phyloP scores from a whole-genome alignment of 345 rosid genomes.

The Excoecaria agallocha region DNA sequence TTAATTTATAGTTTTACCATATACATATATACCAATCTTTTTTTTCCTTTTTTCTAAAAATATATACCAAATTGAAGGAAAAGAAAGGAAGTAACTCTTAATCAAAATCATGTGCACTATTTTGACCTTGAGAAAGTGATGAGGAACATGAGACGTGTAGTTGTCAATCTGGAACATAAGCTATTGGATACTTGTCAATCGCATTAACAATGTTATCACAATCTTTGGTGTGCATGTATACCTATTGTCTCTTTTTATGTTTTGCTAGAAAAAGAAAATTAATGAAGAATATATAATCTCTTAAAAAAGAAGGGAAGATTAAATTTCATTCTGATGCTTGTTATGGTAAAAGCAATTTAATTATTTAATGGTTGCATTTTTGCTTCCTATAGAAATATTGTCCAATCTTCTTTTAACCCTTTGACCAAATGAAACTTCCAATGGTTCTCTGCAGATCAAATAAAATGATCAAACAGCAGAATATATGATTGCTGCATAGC shows the following conservation, averaged over 20 bases:
- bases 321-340: too few species aligned
- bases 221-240: background rate
- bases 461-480: too few species aligned
- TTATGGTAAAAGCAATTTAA: too few species aligned
- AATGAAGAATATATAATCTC: background rate
- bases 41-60: background rate
- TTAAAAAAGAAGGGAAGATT: background rate
- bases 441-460: too few species aligned
- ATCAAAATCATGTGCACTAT: constrained; percentile 27
- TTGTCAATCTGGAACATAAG: constrained; percentile 20
- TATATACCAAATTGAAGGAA: background rate
- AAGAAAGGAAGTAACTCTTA: background rate
- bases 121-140: constrained; percentile 11
- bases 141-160: constrained; percentile 26
- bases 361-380: too few species aligned
- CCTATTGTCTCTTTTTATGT: background rate
- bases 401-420: too few species aligned
- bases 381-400: too few species aligned
- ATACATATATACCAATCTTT: background rate
- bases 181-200: background rate
- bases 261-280: background rate
- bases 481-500: too few species aligned
- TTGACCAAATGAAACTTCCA: too few species aligned
- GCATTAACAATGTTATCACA: constrained; percentile 13
- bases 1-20: too few species aligned